Base-by-base conservation (phyloP, 805 yeast species). In the Grigorovia yakushimaensis region DNA sequence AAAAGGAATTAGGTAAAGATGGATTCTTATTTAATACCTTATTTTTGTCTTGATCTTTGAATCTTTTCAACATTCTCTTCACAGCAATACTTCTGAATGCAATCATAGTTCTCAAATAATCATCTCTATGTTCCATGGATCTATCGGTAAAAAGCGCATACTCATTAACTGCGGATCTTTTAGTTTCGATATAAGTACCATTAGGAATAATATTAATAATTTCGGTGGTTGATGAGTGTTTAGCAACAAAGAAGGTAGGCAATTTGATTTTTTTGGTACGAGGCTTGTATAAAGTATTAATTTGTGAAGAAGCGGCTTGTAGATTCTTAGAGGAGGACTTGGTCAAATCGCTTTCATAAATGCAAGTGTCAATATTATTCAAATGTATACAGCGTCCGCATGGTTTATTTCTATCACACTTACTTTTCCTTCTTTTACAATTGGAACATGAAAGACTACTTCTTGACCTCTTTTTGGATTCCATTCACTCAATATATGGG, bases 371-470 rank as follows among this genome's bases (percentile, higher is more conserved):
- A 3, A 43, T 44, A 33, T 58, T 51, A 10, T 59, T 57, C 15
- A 53, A 39, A 36, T 54, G 46, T 20, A 50, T 36, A 43, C 67
- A 63, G 23, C 52, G 51, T 1, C 52, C 51, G 41, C 67, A 63
- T 2, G 67, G 67, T 18, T 45, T 47, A 15, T 43, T 48, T 44
- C 58, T 54, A 43, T 61, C 61, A 49, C 67, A 63, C 47, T 59
- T 61, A 43, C 56, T 63, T 44, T 62, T 63, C 35, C 65, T 54
- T 38, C 59, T 56, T 44, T 54, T 61, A 47, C 67, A 63, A 46
- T 63, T 63, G n/a, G 59, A 50, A 46, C 67, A 63, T 5, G 62
- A 66, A 10, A 63, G 50, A 0, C 65, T 62, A 8, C 50, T 47
- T 39, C 67, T 56, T 18, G 56, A 51, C 23, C 66, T 54, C 43